Evolutionary conservation across 2,329 filamentous ascomycete species (phyloP).

Genomic region (Cladosporium austrohemisphaericum): DNA sequence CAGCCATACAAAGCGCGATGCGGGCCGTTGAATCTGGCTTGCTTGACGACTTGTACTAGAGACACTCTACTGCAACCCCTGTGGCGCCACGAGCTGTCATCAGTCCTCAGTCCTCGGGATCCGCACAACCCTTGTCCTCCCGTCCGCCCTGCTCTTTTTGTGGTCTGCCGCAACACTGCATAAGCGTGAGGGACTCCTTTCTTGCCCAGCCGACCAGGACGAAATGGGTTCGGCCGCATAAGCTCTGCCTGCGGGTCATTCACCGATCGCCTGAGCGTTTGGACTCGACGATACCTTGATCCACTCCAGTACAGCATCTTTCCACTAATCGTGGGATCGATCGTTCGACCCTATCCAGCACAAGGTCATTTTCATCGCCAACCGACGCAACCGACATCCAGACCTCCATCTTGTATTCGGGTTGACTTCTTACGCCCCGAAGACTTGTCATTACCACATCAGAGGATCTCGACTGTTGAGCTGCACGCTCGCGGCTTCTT

Average conservation of each 20-base stretch:
- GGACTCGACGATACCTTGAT: slow-evolving; percentile 6
- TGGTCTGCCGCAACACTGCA: slow-evolving; percentile 14
- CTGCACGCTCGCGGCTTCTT: slow-evolving; percentile 12
- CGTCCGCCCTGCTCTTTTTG: slow-evolving; percentile 10
- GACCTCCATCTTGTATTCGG: neutral
- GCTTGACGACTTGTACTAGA: slow-evolving; percentile 9
- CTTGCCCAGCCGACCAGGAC: slow-evolving; percentile 8
- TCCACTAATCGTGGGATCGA: neutral
- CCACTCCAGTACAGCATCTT: slow-evolving; percentile 6
- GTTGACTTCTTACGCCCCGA: neutral
- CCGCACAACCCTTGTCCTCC: slow-evolving; percentile 15
- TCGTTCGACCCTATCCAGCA: slow-evolving; percentile 9
- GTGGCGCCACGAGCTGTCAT: slow-evolving; percentile 16
- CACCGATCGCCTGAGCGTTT: slow-evolving; percentile 13
- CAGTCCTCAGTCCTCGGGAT: slow-evolving; percentile 9
- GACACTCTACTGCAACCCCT: slow-evolving; percentile 8
- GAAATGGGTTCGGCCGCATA: slow-evolving; percentile 13
- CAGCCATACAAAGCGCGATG: slow-evolving; percentile 12
- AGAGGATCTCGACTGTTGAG: neutral
- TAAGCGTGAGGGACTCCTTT: slow-evolving; percentile 13
- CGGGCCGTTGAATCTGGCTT: slow-evolving; percentile 16
- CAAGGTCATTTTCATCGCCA: neutral
- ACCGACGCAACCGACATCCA: neutral
- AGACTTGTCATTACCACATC: neutral
- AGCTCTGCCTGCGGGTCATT: slow-evolving; percentile 12